phyloP scores from a whole-genome alignment of 306 rosid species.

The Pyrus betulifolia region DNA sequence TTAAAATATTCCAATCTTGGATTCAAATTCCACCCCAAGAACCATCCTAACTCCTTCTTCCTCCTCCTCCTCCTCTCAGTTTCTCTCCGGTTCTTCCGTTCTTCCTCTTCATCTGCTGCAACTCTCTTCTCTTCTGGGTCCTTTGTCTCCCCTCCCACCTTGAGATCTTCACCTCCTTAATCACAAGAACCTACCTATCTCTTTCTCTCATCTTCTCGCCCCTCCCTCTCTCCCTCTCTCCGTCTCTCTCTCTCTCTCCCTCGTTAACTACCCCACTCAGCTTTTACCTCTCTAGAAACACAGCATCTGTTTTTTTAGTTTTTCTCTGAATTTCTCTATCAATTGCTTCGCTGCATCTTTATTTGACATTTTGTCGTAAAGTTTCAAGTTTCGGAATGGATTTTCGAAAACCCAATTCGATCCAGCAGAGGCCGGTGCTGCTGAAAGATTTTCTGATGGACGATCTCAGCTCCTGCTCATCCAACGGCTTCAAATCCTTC shows the following conservation, averaged over 20 bases:
- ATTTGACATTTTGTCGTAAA: neutral
- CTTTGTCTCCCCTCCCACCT: constrained; percentile 2
- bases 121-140: neutral
- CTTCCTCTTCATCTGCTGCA: constrained; percentile 2
- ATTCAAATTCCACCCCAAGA: constrained; percentile 27
- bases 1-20: constrained; percentile 12
- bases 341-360: neutral
- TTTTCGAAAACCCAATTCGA: neutral
- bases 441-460: constrained; percentile 69
- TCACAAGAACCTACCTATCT: constrained; percentile 11
- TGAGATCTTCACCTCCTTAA: constrained; percentile 11
- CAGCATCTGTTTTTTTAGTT: neutral
- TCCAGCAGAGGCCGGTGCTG: constrained; percentile 18
- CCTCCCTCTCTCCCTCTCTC: too few relatives aligned
- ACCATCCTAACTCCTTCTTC: constrained; percentile 17
- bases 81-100: neutral
- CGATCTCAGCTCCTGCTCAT: constrained; percentile 69
- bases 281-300: neutral
- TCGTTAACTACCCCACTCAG: neutral
- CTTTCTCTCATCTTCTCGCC: neutral
- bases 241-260: neutral
- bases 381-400: neutral
- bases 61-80: constrained; percentile 17
- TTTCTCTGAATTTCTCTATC: too few relatives aligned
- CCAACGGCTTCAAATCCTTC: constrained; percentile 70